Evolutionary conservation across 1,139 yeast species (phyloP).

Genomic region (Taphrina confusa): DNA sequence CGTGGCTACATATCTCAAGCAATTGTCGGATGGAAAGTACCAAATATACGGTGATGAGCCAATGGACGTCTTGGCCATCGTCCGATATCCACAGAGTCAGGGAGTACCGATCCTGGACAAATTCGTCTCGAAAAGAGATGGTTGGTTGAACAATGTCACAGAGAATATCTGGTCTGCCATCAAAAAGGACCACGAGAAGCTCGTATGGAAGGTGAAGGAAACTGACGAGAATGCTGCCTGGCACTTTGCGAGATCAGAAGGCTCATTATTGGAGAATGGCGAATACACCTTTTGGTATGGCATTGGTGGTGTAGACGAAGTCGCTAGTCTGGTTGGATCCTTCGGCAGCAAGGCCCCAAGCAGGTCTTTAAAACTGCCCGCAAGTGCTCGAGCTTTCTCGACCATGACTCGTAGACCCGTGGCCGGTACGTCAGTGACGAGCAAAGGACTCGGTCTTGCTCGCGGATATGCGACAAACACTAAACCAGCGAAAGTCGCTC

Average conservation of each 20-base stretch:
- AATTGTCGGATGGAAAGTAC: conserved; percentile 61
- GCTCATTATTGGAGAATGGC: conserved; percentile 87
- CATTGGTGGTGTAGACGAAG: conserved; percentile 46
- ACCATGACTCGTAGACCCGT: conserved; percentile 16
- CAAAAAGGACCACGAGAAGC: conserved; percentile 66
- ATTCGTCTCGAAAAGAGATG: conserved; percentile 81
- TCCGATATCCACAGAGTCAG: conserved; percentile 50
- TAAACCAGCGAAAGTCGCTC: conserved; percentile 60
- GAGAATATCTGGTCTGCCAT: conserved; percentile 88
- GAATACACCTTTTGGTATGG: conserved; percentile 95
- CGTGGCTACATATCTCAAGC: conserved; percentile 65
- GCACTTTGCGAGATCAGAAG: conserved; percentile 92
- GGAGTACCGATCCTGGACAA: conserved; percentile 77
- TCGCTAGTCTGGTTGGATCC: conserved; percentile 22
- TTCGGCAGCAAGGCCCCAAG: conserved; percentile 6
- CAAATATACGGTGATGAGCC: conserved; percentile 95
- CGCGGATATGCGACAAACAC: conserved; percentile 31
- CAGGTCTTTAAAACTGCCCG: background rate
- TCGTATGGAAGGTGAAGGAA: conserved; percentile 89
- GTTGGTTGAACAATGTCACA: conserved; percentile 96
- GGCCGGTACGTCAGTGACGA: conserved; percentile 10
- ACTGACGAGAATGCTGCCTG: conserved; percentile 88
- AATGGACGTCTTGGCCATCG: conserved; percentile 87
- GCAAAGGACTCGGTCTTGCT: conserved; percentile 27
- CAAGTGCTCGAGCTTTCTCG: conserved; percentile 25